Evolutionary conservation across 2,329 filamentous ascomycete species (phyloP).

Genomic region (Aspergillus novofumigatus): DNA sequence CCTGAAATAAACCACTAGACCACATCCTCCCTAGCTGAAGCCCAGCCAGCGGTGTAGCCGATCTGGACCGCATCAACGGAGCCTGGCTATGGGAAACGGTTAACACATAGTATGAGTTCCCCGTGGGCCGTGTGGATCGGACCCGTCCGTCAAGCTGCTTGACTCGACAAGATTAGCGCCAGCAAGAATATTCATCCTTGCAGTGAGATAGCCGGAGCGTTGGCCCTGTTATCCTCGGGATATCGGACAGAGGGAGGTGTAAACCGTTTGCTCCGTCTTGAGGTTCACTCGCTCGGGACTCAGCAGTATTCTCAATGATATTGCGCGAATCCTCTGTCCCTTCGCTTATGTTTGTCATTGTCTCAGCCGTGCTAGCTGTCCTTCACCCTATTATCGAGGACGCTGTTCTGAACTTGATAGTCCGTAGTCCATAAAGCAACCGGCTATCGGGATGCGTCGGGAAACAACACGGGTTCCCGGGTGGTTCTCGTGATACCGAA

Average conservation of each 20-base stretch:
- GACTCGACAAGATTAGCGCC: not conserved
- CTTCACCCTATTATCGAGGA: not conserved
- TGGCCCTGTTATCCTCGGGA: slow-evolving; percentile 6
- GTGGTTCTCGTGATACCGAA: not conserved
- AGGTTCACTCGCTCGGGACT: not conserved
- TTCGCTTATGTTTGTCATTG: not conserved
- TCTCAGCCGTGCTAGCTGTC: not conserved
- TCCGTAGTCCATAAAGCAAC: not conserved
- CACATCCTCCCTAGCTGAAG: not conserved
- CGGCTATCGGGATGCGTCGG: not conserved
- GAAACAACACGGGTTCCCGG: slow-evolving; percentile 4
- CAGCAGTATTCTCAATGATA: not conserved
- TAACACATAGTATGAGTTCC: not conserved
- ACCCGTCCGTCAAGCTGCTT: not conserved
- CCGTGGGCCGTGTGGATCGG: not conserved
- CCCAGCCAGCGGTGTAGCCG: slow-evolving; percentile 5
- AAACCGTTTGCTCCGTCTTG: not conserved
- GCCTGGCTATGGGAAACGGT: slow-evolving; percentile 5
- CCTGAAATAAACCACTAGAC: not conserved
- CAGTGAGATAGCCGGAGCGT: not conserved
- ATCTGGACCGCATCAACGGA: slow-evolving; percentile 7
- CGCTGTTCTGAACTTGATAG: not conserved
- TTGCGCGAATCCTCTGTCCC: not conserved
- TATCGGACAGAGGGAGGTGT: slow-evolving; percentile 3
- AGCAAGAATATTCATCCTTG: not conserved